phyloP scores from a whole-genome alignment of 148 eudicot genomes.

The Camellia lanceoleosa region DNA sequence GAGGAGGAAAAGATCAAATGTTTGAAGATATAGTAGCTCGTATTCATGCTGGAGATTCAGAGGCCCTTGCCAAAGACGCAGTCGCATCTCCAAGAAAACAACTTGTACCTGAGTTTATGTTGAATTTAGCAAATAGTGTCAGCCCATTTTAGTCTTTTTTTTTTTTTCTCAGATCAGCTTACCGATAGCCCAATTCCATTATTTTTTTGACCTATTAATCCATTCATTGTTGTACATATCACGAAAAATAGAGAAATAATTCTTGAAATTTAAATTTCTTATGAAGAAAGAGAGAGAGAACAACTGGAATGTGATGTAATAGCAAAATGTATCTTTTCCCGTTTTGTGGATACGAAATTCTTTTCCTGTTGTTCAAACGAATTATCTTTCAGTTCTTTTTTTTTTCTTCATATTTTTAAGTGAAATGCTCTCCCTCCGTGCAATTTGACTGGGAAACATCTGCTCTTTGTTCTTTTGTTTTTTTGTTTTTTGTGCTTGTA shows the following conservation, averaged over 20 bases:
- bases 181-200: background rate
- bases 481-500: too few relatives aligned
- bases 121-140: conserved; percentile 63
- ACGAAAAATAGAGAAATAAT: background rate
- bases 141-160: conserved; percentile 64
- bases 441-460: too few relatives aligned
- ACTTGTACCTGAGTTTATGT: conserved; percentile 83
- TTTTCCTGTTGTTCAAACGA: too few relatives aligned
- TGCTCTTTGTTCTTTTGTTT: too few relatives aligned
- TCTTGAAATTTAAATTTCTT: too few relatives aligned
- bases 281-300: too few relatives aligned
- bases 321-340: too few relatives aligned
- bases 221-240: conserved; percentile 7
- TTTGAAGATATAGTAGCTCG: conserved; percentile 67
- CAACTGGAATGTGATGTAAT: too few relatives aligned
- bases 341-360: too few relatives aligned
- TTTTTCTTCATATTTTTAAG: too few relatives aligned
- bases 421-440: too few relatives aligned
- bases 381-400: too few relatives aligned
- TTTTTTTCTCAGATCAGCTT: background rate
- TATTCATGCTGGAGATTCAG: conserved; percentile 69
- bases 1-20: conserved; percentile 84
- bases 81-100: conserved; percentile 71
- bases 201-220: background rate
- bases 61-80: conserved; percentile 67